phyloP scores from a whole-genome alignment of 257 asterid species.

The Parsonsia alboflavescens region DNA sequence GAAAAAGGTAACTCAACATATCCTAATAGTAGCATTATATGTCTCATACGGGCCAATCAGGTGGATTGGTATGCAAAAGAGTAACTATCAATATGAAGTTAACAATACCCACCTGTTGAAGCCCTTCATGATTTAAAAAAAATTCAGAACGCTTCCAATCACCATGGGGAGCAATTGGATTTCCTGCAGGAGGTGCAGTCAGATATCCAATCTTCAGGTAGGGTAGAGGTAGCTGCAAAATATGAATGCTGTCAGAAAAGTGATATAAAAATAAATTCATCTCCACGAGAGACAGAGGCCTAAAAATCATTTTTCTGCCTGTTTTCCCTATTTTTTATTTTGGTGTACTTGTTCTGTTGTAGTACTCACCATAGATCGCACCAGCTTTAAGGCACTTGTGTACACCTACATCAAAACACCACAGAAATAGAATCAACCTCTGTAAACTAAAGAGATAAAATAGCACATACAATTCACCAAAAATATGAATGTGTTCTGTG shows the following conservation, averaged over 20 bases:
- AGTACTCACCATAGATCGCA: constrained; percentile 78
- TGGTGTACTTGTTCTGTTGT: not conserved
- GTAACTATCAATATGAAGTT: not conserved
- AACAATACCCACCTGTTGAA: constrained; percentile 62
- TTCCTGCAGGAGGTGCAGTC: constrained; percentile 90
- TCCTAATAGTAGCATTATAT: not conserved
- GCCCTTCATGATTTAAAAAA: constrained; percentile 83
- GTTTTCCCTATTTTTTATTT: not conserved
- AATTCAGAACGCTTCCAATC: constrained; percentile 89
- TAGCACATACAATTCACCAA: not conserved
- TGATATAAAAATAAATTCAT: not conserved
- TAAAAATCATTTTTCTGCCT: not conserved
- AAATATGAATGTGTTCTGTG: not conserved
- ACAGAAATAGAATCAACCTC: constrained; percentile 10
- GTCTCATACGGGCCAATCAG: not conserved
- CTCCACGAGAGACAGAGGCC: constrained; percentile 4
- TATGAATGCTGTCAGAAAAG: not conserved
- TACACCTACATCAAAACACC: constrained; percentile 62
- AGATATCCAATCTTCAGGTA: constrained; percentile 84
- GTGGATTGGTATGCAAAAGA: not conserved
- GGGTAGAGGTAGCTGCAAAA: constrained; percentile 92
- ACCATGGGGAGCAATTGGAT: constrained; percentile 83
- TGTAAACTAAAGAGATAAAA: constrained; percentile 1
- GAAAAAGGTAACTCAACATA: not conserved
- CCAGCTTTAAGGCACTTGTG: constrained; percentile 95